Evolutionary conservation across 345 rosid species (phyloP), one percentile per base, ranked within the genome.

Genomic region (Mercurialis annua): DNA sequence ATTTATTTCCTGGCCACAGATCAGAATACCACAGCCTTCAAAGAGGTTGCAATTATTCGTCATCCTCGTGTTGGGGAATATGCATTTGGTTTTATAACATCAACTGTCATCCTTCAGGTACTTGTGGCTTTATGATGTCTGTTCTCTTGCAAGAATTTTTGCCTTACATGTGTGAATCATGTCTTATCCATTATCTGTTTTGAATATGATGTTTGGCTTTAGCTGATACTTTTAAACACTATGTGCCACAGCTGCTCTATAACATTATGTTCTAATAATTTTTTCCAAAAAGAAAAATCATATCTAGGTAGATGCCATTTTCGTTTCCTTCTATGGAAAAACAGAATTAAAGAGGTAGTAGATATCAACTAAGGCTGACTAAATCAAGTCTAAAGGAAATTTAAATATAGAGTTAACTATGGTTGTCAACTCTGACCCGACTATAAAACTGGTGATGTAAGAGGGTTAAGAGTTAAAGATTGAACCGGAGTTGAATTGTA

Each of bases 41-140:
- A 92, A 78, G 98, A 92, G 81, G 97, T 92, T 33, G 98, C 98
- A 30, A 92, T 92, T 50, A 90, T 92, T 49, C 82, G 90, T 33
- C 98, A 92, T 76, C 98, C 98, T 50, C 96, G 96, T 68, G 71
- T 88, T 75, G 98, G 97, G 26, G 98, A 92, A 85, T 92, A 90
- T 71, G 98, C 96, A 12, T 92, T 92, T 81, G 96, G 98, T 60
- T 90, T 92, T 63, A 92, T 92, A 73, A 90, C 98, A 75, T 90
- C 96, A 18, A 84, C 98, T 14, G 88, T 90, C 58, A 73, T 75
- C 72, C 97, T 90, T 71, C 96, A 92, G 92, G 98, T 90, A 72
- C 27, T 72, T n/a, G 48, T 51, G 51, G 50, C 30, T 21, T 30
- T 53, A 58, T 46, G 10, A 18, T 53, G 26, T n/a, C 5, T 50